phyloP scores from a whole-genome alignment of 305 asterid genomes.

The Rubia peregrina region DNA sequence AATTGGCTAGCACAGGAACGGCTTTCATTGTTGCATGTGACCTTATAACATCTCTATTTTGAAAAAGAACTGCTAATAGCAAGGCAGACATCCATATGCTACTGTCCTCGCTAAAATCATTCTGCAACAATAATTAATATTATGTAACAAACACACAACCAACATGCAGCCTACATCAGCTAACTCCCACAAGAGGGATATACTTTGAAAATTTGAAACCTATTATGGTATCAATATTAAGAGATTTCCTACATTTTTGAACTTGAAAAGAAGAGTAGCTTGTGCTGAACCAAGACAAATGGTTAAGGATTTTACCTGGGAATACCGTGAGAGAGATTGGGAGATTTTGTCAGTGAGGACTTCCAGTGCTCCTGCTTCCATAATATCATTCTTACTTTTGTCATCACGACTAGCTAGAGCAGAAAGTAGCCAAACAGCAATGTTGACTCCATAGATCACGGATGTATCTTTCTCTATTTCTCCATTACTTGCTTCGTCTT shows the following conservation, averaged over 20 bases:
- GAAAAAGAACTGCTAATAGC: conserved; percentile 71
- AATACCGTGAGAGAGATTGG: conserved; percentile 52
- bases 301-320: conserved; percentile 42
- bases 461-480: conserved; percentile 49
- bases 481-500: conserved; percentile 37
- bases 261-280: neutral
- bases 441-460: conserved; percentile 61
- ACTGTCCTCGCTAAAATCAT: conserved; percentile 79
- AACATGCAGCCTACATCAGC: conserved; percentile 11
- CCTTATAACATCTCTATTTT: conserved; percentile 84
- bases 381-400: conserved; percentile 60
- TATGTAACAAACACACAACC: conserved; percentile 8
- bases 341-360: conserved; percentile 77
- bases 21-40: conserved; percentile 80
- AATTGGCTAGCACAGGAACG: conserved; percentile 76
- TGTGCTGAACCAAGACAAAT: neutral
- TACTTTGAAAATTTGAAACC: neutral
- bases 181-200: neutral
- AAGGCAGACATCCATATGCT: conserved; percentile 87
- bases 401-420: conserved; percentile 75
- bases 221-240: neutral
- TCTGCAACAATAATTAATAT: conserved; percentile 32
- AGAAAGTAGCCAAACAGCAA: conserved; percentile 90
- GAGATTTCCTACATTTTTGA: neutral
- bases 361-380: conserved; percentile 97